Conservation (phyloP, 768 basidiomycete species). For the Galerina sulciceps region DNA sequence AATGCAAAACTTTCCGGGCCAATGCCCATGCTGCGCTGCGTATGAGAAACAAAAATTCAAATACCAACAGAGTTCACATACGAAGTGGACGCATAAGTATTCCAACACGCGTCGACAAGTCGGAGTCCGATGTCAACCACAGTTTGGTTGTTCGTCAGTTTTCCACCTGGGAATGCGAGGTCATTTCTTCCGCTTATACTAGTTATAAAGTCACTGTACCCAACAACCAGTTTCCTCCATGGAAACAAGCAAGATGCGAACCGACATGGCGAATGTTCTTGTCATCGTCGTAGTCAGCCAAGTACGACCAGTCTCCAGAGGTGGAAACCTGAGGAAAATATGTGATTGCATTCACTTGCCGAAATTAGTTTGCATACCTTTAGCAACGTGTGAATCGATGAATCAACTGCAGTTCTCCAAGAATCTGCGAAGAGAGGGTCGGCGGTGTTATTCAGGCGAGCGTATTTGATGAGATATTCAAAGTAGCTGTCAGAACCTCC, state of each 20-base stretch:
- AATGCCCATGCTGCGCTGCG: slow-evolving; percentile 62
- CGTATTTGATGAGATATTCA: slow-evolving; percentile 75
- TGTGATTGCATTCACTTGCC: not conserved
- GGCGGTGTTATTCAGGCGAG: slow-evolving; percentile 67
- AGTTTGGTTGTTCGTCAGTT: slow-evolving; percentile 70
- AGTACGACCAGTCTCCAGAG: slow-evolving; percentile 59
- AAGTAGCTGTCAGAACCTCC: slow-evolving; percentile 78
- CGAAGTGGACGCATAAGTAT: slow-evolving; percentile 72
- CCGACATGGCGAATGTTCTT: slow-evolving; percentile 57
- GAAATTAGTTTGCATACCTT: slow-evolving; percentile 38
- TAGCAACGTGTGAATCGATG: slow-evolving; percentile 61
- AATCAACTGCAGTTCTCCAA: slow-evolving; percentile 73
- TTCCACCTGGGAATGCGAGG: slow-evolving; percentile 47
- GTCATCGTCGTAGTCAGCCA: slow-evolving; percentile 59
- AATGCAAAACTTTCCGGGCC: slow-evolving; percentile 74
- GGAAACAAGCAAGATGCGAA: slow-evolving; percentile 76
- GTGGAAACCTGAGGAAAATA: slow-evolving; percentile 53
- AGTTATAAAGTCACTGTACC: slow-evolving; percentile 33
- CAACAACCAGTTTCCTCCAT: slow-evolving; percentile 77
- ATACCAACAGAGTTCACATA: slow-evolving; percentile 46
- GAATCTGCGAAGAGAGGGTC: slow-evolving; percentile 63
- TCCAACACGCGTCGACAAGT: slow-evolving; percentile 78
- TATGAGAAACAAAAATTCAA: not conserved
- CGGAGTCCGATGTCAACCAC: slow-evolving; percentile 64
- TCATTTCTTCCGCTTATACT: too few relatives aligned